phyloP scores from a whole-genome alignment of 1,139 yeast genomes.

The Zygosaccharomyces sapae region DNA sequence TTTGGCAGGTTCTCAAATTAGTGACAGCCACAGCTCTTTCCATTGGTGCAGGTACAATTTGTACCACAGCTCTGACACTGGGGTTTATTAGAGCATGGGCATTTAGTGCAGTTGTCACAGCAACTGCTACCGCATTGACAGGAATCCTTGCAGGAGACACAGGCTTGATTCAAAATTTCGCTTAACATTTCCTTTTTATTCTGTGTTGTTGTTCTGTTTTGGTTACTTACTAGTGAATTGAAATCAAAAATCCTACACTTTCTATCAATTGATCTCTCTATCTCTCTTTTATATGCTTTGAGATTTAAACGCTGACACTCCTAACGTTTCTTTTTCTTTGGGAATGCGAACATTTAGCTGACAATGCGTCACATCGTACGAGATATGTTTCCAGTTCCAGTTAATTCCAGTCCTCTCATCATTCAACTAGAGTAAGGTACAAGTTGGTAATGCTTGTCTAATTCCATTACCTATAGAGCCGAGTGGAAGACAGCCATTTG shows the following conservation, averaged over 20 bases:
- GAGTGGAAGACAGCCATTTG: too few species aligned
- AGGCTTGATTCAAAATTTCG: not conserved
- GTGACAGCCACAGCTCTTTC: not conserved
- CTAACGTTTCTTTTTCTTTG: not conserved
- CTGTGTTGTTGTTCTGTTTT: not conserved
- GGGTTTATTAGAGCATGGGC: not conserved
- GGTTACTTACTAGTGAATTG: not conserved
- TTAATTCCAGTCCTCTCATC: not conserved
- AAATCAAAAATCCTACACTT: not conserved
- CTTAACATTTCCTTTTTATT: not conserved
- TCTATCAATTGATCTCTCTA: not conserved
- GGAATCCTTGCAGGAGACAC: not conserved
- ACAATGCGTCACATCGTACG: not conserved
- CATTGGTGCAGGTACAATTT: not conserved
- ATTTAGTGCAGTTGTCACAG: not conserved
- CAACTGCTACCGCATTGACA: not conserved
- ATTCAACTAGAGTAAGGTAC: not conserved
- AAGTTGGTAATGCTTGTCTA: not conserved
- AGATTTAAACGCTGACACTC: not conserved
- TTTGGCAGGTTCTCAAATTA: not conserved
- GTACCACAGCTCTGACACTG: not conserved
- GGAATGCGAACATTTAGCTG: not conserved
- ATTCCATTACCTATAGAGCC: too few species aligned
- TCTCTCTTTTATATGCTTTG: not conserved
- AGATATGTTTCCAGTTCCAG: not conserved